Evolutionary conservation across 1,284 basidiomycete genomes (phyloP).

Genomic region (Cystobasidium pallidum): DNA sequence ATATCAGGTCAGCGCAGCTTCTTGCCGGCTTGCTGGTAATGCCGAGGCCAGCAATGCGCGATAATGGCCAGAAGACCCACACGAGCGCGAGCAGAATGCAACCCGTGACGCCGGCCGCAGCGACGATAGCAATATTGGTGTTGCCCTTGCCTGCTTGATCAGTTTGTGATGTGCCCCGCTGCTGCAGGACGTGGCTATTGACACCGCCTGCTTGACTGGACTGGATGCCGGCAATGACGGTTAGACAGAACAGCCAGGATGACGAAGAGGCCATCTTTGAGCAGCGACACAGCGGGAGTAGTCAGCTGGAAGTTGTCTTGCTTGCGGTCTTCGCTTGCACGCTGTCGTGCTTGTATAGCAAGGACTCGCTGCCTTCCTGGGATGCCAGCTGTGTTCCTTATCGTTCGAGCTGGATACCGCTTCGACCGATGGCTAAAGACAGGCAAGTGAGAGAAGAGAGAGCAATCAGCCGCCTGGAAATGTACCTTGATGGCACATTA

Average conservation of each 20-base stretch:
- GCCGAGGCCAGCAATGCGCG: neutral
- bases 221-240: neutral
- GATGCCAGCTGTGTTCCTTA: neutral
- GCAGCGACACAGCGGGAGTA: neutral
- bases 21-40: neutral
- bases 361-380: constrained; percentile 5
- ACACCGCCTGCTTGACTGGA: constrained; percentile 9
- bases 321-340: neutral
- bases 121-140: constrained; percentile 16
- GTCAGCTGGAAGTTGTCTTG: no score
- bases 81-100: neutral
- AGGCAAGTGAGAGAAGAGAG: neutral
- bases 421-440: neutral
- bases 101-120: neutral
- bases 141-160: constrained; percentile 12
- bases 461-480: neutral
- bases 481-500: neutral
- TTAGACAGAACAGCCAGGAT: neutral
- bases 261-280: neutral
- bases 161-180: neutral
- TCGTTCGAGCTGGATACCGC: neutral
- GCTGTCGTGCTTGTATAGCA: neutral
- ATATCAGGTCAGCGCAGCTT: neutral
- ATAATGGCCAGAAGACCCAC: neutral
- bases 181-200: neutral